These are phyloP conservation scores for Aegle marmelos DNA, from an alignment of 345 rosid genomes.

Conservation along the genomic window DNA sequence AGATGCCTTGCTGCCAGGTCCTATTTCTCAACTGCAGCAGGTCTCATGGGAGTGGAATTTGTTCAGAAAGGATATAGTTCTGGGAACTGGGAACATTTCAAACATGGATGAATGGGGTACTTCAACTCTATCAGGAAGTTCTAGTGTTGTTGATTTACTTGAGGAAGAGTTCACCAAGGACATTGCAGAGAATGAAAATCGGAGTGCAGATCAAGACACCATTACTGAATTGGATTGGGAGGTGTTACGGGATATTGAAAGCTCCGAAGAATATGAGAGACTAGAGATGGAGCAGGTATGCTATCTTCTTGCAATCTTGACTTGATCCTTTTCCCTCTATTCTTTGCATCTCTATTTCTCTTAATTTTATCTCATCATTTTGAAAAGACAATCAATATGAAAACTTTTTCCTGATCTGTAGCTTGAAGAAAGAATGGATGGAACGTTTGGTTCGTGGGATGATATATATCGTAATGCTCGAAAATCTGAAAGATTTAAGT, in stretches of 20 bases:
- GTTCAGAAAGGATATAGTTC: constrained; percentile 42
- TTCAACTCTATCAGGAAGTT: constrained; percentile 31
- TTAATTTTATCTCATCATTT: neutral
- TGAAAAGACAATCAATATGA: constrained; percentile 21
- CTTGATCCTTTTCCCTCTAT: neutral
- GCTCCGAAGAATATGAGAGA: constrained; percentile 67
- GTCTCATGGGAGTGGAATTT: constrained; percentile 79
- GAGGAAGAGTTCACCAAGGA: constrained; percentile 59
- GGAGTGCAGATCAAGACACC: constrained; percentile 40
- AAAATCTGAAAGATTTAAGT: constrained; percentile 79
- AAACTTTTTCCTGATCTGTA: constrained; percentile 35
- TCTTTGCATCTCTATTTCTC: neutral
- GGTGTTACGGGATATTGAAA: constrained; percentile 58
- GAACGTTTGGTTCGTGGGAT: constrained; percentile 68
- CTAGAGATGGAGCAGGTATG: constrained; percentile 86
- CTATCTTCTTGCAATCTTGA: constrained; percentile 13
- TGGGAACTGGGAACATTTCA: constrained; percentile 27
- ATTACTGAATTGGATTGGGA: constrained; percentile 72
- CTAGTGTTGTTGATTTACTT: constrained; percentile 48
- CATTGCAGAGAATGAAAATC: constrained; percentile 40
- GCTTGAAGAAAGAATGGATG: constrained; percentile 89
- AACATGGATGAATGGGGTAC: constrained; percentile 24
- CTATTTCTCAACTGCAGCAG: constrained; percentile 54
- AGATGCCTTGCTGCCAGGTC: constrained; percentile 65
- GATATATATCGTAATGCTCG: constrained; percentile 89